Evolutionary conservation across 2,329 filamentous ascomycete species (phyloP), one percentile per base, ranked within the genome.

Genomic region (Colletotrichum musicola): DNA sequence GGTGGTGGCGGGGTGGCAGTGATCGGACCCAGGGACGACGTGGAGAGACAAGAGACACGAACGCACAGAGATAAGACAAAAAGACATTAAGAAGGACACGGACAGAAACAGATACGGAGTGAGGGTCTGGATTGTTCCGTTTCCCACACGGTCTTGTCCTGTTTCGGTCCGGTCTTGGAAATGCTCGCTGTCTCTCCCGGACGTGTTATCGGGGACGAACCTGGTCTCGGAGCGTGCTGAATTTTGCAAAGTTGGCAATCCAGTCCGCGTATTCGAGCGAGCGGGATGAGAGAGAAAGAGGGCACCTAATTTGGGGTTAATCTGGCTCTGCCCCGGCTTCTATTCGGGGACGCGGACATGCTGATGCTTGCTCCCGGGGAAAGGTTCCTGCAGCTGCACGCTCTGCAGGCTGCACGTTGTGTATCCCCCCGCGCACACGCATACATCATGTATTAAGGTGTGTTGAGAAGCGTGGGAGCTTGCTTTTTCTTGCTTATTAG

Each of bases 371-470:
- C 46, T 20, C 4, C 51, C 18, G 50, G 44, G 27, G 18, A 38
- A 42, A 22, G 42, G 57, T 56, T 55, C 22, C 50, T 67, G 64
- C 51, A 62, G 40, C 50, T 27, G 50, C 30, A 20, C 25, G 51
- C 27, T n/a, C 22, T 58, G 62, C 35, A 56, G 38, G 27, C 50
- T 35, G 51, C 25, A 57, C 42, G 50, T n/a, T 50, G 40, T 18
- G 30, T 27, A 12, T 60, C 56, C 4, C 22, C 22, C 3, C 22
- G 22, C 27, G 38, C 13, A 10, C 30, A 10, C 30, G 12, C 30
- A 35, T 9, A 35, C 7, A 10, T 35, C 30, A 35, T 10, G 30
- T 35, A 35, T 10, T 35, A 35, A 35, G 30, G 30, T 35, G 30
- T 35, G 30, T 10, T 35, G 10, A 35, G 10, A 35, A 12, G 2